Conservation (phyloP, 1,139 yeast species). For the Nadsonia commutata region DNA sequence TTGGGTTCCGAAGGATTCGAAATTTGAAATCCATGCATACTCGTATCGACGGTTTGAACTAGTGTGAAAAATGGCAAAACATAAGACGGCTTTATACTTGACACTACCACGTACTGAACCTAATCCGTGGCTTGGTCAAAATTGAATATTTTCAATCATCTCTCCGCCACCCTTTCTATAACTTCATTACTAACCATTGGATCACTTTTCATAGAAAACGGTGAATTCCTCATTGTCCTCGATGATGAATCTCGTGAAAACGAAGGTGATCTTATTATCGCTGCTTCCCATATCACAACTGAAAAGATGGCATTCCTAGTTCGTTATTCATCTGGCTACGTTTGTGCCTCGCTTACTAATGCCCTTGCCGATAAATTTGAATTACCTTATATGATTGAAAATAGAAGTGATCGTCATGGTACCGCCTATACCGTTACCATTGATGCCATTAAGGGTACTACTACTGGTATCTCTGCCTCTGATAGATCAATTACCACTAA, state of each 20-base stretch:
- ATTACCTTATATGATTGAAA: constrained; percentile 61
- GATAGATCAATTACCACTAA: constrained; percentile 81
- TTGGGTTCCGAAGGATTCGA: too few species aligned
- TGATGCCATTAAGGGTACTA: constrained; percentile 66
- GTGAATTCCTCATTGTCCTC: constrained; percentile 86
- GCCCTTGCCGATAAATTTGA: constrained; percentile 67
- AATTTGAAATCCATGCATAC: too few species aligned
- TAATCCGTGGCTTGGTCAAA: background rate
- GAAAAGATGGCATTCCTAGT: constrained; percentile 92
- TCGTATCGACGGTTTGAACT: too few species aligned
- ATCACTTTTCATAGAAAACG: constrained; percentile 46
- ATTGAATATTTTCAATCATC: background rate
- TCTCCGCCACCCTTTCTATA: background rate
- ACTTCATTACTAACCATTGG: background rate
- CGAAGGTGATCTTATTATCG: constrained; percentile 91
- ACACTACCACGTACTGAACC: too few species aligned
- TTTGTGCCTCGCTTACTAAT: constrained; percentile 77
- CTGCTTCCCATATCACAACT: constrained; percentile 69
- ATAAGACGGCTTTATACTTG: too few species aligned
- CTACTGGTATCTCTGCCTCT: constrained; percentile 95
- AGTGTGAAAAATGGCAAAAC: too few species aligned
- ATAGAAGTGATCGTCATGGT: constrained; percentile 74
- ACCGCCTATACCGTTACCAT: constrained; percentile 94
- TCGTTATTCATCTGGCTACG: constrained; percentile 73
- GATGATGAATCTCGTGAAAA: constrained; percentile 94